phyloP scores from a whole-genome alignment of 345 rosid genomes.

The Linum lewisii region DNA sequence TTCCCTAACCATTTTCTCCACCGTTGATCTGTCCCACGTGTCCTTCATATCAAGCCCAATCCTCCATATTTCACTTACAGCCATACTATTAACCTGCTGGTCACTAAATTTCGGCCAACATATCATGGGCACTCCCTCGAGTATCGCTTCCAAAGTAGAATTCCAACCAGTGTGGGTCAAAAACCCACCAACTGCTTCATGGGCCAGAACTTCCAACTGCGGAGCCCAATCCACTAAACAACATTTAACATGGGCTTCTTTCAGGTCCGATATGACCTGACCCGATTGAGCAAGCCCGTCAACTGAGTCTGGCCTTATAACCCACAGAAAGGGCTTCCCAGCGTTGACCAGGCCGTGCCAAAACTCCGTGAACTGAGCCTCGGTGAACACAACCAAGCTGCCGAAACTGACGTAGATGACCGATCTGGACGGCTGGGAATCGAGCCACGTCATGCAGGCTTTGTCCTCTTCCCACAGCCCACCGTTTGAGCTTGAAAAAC shows the following conservation, averaged over 20 bases:
- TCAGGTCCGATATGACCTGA: background rate
- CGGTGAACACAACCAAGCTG: conserved; percentile 3
- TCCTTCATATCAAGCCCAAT: background rate
- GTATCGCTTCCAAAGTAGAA: background rate
- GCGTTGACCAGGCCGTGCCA: conserved; percentile 18
- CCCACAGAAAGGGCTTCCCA: conserved; percentile 19
- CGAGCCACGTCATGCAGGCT: conserved; percentile 17
- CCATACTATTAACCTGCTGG: background rate
- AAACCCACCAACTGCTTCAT: background rate
- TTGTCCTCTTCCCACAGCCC: background rate
- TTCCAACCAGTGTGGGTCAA: background rate
- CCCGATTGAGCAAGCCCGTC: background rate
- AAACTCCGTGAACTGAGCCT: conserved; percentile 14
- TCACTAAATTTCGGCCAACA: background rate
- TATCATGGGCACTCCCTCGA: background rate
- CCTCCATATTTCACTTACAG: background rate
- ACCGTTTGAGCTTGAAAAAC: background rate
- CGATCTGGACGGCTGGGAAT: conserved; percentile 3
- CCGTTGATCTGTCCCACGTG: background rate
- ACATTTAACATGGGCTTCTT: background rate
- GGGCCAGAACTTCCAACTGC: background rate
- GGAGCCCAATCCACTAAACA: background rate
- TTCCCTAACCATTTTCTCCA: background rate
- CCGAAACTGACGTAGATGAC: conserved; percentile 20
- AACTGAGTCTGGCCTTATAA: background rate